A percentile compares a stretch with the other conserved stretches of the same genome.
Evolutionary conservation across 2,329 filamentous ascomycete species (phyloP).

Genomic region (Fusarium drepaniforme): DNA sequence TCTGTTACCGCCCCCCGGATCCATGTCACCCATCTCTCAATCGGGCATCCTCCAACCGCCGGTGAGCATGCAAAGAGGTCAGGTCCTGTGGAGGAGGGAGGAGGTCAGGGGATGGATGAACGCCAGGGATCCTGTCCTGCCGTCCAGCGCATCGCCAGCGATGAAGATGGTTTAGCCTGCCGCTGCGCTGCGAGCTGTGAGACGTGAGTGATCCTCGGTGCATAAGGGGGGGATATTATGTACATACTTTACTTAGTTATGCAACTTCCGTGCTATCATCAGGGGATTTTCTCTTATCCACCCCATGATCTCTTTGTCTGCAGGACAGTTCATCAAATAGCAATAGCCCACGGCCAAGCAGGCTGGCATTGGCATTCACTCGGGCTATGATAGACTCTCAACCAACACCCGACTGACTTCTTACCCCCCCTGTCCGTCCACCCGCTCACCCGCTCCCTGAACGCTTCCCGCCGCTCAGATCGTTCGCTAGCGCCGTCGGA

Average conservation of each 20-base stretch:
- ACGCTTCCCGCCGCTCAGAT: slow-evolving; percentile 32
- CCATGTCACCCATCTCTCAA: slow-evolving; percentile 29
- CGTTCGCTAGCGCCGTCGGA: slow-evolving; percentile 28
- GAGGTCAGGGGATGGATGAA: neutral
- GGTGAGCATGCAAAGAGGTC: neutral
- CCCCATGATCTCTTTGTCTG: neutral
- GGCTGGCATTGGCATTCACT: neutral
- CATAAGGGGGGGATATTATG: slow-evolving; percentile 4
- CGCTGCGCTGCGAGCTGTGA: slow-evolving; percentile 1
- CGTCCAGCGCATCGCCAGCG: neutral
- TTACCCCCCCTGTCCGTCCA: slow-evolving; percentile 10
- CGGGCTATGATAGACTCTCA: neutral
- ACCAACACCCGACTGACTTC: neutral
- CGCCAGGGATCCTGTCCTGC: neutral
- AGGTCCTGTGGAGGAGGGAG: too few species aligned
- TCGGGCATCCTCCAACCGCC: slow-evolving; percentile 17
- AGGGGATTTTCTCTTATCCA: neutral
- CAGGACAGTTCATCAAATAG: neutral
- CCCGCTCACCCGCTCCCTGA: slow-evolving; percentile 28
- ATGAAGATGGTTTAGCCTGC: slow-evolving; percentile 1
- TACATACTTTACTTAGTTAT: neutral
- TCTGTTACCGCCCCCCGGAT: slow-evolving; percentile 13
- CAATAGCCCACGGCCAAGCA: neutral
- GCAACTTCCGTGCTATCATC: neutral
- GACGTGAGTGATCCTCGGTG: slow-evolving; percentile 5